A percentile compares a stretch with the other conserved stretches of the same genome.
Evolutionary conservation across 805 yeast genomes (phyloP).

Genomic region (Hanseniaspora lachancei): DNA sequence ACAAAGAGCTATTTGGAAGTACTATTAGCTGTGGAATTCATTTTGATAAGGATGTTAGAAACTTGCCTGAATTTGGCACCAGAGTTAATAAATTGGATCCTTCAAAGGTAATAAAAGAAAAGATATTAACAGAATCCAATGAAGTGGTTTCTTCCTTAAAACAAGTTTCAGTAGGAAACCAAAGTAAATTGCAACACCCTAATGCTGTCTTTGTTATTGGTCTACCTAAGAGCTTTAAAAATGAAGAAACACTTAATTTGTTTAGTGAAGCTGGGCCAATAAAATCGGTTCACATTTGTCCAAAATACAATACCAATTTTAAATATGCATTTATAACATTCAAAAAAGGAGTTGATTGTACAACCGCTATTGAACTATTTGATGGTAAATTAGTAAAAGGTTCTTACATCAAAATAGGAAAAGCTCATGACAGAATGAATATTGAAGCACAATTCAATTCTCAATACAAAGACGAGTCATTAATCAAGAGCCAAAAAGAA

Average conservation of each 20-base stretch:
- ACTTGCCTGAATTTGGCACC: constrained; percentile 24
- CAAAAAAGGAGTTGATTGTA: constrained; percentile 28
- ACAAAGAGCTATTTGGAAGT: constrained; percentile 22
- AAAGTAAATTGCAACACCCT: constrained; percentile 19
- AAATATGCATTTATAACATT: constrained; percentile 34
- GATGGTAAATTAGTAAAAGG: constrained; percentile 24
- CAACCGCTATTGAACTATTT: constrained; percentile 26
- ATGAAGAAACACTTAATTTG: constrained; percentile 22
- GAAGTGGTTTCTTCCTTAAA: constrained; percentile 5
- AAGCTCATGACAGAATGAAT: background rate
- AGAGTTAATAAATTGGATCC: constrained; percentile 20
- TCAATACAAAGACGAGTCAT: background rate
- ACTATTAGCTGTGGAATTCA: constrained; percentile 31
- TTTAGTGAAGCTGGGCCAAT: constrained; percentile 27
- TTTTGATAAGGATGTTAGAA: constrained; percentile 28
- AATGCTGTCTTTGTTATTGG: constrained; percentile 28
- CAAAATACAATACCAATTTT: constrained; percentile 20
- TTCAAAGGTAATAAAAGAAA: constrained; percentile 15
- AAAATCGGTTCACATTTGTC: constrained; percentile 26
- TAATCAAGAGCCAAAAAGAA: background rate
- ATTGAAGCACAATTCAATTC: background rate
- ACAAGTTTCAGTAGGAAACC: background rate
- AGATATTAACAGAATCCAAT: constrained; percentile 16
- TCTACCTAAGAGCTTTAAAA: constrained; percentile 23
- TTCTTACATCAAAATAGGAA: constrained; percentile 18